Evolutionary conservation across 805 yeast species (phyloP), one percentile per base, ranked within the genome.

Genomic region (Lipomyces yamadae): DNA sequence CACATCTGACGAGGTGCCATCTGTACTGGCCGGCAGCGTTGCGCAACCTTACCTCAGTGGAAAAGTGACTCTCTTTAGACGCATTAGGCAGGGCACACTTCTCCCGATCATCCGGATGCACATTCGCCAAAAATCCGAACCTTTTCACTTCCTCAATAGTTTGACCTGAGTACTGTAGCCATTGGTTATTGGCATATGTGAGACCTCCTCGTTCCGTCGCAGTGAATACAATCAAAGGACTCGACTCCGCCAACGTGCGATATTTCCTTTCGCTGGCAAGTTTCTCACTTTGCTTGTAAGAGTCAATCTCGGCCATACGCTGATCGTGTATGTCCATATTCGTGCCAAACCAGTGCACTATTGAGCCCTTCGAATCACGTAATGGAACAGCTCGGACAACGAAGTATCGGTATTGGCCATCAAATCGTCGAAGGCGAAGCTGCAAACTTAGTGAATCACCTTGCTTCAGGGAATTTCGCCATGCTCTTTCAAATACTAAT

Each of bases 311-410:
- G 3, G 79, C 77, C 50, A 74, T 62, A 6, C 70, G 72, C 64
- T 76, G 77, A 24, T 72, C 77, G 55, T 76, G 78, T 50, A 76
- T 73, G 57, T 76, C 79, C 75, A 75, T 74, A 72, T 72, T 69
- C 2, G 78, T 75, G 29, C 77, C 76, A 63, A 76, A 75, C 78
- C 78, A 76, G 50, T 76, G 76, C 3, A 75, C 72, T 30, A 75
- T 73, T 2, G 74, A 62, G 15, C 78, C 77, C 60, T 65, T 71
- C 13, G 72, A 72, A 58, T 74, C 74, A 6, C 76, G 70, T 48
- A 76, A 56, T 13, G 79, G 78, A 1, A 74, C 75, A 6, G 74
- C 74, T 4, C 78, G 71, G 56, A 72, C 70, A 24, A 74, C 68
- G 50, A 76, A 74, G 52, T 69, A 74, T 34, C 77, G 65, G 56